Percentiles rank a stretch among this genome's conserved stretches.
Conservation (phyloP, 2,329 filamentous ascomycete species). For the Aspergillus latus region DNA sequence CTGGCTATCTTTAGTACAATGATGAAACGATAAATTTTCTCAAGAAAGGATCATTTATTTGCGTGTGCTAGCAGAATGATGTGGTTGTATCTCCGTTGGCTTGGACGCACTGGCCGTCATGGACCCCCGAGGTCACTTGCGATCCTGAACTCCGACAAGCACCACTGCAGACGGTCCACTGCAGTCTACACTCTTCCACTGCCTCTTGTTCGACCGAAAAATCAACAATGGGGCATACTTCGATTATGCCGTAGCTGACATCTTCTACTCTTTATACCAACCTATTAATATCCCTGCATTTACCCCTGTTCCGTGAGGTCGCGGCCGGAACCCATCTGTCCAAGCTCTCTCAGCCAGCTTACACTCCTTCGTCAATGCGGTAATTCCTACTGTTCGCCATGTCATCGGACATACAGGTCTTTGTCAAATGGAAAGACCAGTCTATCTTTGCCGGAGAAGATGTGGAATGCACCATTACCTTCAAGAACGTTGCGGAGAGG, state of each 20-base stretch:
- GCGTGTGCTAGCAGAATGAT: no score
- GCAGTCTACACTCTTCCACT: background rate
- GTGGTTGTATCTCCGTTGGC: no score
- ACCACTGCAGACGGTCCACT: slow-evolving; percentile 2
- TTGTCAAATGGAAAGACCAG: slow-evolving; percentile 90
- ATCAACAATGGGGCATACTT: slow-evolving; percentile 22
- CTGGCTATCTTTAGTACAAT: no score
- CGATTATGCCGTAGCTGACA: slow-evolving; percentile 30
- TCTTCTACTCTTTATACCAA: slow-evolving; percentile 5
- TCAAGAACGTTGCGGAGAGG: slow-evolving; percentile 73
- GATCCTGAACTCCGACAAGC: slow-evolving; percentile 1
- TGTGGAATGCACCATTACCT: slow-evolving; percentile 92
- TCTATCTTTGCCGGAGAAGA: slow-evolving; percentile 96
- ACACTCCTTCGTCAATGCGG: slow-evolving; percentile 31
- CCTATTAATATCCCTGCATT: slow-evolving; percentile 11
- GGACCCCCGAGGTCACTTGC: slow-evolving; percentile 1
- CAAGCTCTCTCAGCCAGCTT: slow-evolving; percentile 20
- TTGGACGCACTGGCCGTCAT: background rate
- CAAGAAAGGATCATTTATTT: no score
- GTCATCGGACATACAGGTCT: slow-evolving; percentile 83
- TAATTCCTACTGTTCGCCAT: slow-evolving; percentile 40
- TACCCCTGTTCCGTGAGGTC: slow-evolving; percentile 12
- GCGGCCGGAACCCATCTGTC: slow-evolving; percentile 23
- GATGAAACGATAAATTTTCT: no score
- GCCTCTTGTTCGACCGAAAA: background rate